Conservation (phyloP, 495 filamentous ascomycete genomes). For the Penicillium argentinense region DNA sequence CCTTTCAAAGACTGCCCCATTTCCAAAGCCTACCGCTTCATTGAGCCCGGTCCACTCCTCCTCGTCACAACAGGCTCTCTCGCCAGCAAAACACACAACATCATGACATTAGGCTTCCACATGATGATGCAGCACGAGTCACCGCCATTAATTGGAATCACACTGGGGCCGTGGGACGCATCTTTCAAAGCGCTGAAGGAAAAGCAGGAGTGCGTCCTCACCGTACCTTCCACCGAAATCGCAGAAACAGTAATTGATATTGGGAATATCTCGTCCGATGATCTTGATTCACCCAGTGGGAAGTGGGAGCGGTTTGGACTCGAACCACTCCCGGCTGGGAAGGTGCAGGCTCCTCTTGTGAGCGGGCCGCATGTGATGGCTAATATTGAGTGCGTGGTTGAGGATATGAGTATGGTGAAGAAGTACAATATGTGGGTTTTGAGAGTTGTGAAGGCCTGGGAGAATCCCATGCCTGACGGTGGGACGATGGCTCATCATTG, state of each 20-base stretch:
- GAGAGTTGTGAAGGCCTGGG: conserved; percentile 32
- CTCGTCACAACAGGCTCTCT: conserved; percentile 37
- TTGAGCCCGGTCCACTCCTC: conserved; percentile 37
- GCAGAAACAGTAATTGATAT: conserved; percentile 28
- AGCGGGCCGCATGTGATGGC: conserved; percentile 30
- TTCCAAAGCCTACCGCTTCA: conserved; percentile 33
- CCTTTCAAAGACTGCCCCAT: conserved; percentile 22
- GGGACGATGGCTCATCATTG: conserved; percentile 41
- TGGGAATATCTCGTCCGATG: conserved; percentile 28
- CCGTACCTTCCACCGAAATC: conserved; percentile 29
- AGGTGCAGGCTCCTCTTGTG: conserved; percentile 33
- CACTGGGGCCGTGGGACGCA: conserved; percentile 37
- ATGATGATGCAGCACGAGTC: conserved; percentile 39
- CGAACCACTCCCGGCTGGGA: conserved; percentile 29
- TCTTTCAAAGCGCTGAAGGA: conserved; percentile 30
- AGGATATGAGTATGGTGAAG: conserved; percentile 33
- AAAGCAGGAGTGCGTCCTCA: conserved; percentile 32
- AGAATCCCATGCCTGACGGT: conserved; percentile 27
- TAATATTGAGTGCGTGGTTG: conserved; percentile 38
- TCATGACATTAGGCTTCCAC: conserved; percentile 41
- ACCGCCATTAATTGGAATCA: conserved; percentile 32
- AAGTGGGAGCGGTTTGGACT: conserved; percentile 32
- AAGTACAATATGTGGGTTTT: conserved; percentile 40
- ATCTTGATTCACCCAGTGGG: too few species aligned
- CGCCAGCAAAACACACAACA: conserved; percentile 30